A percentile compares a stretch with the other conserved stretches of the same genome.
Evolutionary conservation across 805 yeast genomes (phyloP).

Genomic region (Hanseniaspora mollemarum): DNA sequence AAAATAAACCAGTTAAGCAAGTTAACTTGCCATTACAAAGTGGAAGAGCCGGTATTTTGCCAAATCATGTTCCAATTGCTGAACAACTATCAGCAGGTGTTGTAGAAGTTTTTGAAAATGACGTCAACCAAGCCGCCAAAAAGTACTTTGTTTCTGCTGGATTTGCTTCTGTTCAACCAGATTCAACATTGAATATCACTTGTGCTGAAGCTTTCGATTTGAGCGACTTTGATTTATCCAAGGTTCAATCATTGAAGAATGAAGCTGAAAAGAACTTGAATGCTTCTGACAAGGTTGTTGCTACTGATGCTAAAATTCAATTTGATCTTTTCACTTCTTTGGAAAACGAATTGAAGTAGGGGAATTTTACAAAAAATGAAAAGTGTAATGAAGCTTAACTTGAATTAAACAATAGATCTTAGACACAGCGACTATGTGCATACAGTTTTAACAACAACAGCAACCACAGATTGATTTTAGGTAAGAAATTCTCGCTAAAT

Average conservation of each 20-base stretch:
- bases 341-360: constrained; percentile 36
- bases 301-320: constrained; percentile 92
- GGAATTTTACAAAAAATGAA: not conserved
- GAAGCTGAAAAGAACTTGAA: constrained; percentile 89
- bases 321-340: constrained; percentile 93
- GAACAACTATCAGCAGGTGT: constrained; percentile 96
- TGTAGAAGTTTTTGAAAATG: constrained; percentile 75
- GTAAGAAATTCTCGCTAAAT: not conserved
- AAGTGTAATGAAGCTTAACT: not conserved
- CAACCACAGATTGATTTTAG: no score
- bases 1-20: constrained; percentile 44
- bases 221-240: constrained; percentile 69
- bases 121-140: constrained; percentile 49
- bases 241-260: constrained; percentile 67
- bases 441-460: no score
- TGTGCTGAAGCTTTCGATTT: constrained; percentile 93
- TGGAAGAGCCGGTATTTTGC: constrained; percentile 93
- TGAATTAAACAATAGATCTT: not conserved
- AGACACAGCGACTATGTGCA: no score
- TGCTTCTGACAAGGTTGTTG: constrained; percentile 74
- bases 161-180: constrained; percentile 91
- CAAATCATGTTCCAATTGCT: constrained; percentile 93
- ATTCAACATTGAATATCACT: constrained; percentile 76
- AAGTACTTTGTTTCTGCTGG: constrained; percentile 93
- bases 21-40: constrained; percentile 92